Percentiles rank a stretch among this genome's conserved stretches.
These are phyloP conservation scores for Pyrus betulifolia DNA, from an alignment of 306 rosid genomes.

Conservation along the genomic window DNA sequence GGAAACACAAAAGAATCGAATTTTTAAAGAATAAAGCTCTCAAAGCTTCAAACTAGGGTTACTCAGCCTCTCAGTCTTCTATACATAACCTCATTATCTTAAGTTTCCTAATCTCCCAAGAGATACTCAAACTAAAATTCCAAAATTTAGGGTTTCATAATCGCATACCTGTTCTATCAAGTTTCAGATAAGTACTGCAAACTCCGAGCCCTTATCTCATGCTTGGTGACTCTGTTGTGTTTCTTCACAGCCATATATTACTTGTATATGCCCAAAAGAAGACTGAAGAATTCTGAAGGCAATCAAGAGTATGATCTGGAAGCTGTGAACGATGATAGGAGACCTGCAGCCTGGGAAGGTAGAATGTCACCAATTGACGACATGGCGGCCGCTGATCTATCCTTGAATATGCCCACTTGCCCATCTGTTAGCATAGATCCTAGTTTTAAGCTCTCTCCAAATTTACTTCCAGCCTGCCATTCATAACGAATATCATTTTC, in stretches of 20 bases:
- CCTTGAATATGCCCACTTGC: slow-evolving; percentile 96
- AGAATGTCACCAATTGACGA: slow-evolving; percentile 91
- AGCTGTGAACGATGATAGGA: slow-evolving; percentile 87
- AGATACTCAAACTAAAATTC: not conserved
- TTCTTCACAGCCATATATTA: not conserved
- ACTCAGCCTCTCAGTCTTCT: not conserved
- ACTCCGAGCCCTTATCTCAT: not conserved
- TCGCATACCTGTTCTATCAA: not conserved
- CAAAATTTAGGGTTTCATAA: not conserved
- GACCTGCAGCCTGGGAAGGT: slow-evolving; percentile 98
- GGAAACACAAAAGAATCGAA: not conserved
- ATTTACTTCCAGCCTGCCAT: slow-evolving; percentile 83
- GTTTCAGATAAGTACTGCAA: not conserved
- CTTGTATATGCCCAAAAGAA: not conserved
- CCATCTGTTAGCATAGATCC: slow-evolving; percentile 92
- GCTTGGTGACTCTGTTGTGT: not conserved
- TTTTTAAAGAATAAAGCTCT: not conserved
- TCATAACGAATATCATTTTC: slow-evolving; percentile 1
- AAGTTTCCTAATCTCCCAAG: not conserved
- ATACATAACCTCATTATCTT: not conserved
- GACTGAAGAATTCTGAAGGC: slow-evolving; percentile 3
- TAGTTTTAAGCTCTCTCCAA: slow-evolving; percentile 92
- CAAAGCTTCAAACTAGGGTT: not conserved
- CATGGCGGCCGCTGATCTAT: slow-evolving; percentile 87
- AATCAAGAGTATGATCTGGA: slow-evolving; percentile 81